A percentile compares a stretch with the other conserved stretches of the same genome.
Conservation (phyloP, 441 rosid genomes). For the Cnidoscolus chayamansa region DNA sequence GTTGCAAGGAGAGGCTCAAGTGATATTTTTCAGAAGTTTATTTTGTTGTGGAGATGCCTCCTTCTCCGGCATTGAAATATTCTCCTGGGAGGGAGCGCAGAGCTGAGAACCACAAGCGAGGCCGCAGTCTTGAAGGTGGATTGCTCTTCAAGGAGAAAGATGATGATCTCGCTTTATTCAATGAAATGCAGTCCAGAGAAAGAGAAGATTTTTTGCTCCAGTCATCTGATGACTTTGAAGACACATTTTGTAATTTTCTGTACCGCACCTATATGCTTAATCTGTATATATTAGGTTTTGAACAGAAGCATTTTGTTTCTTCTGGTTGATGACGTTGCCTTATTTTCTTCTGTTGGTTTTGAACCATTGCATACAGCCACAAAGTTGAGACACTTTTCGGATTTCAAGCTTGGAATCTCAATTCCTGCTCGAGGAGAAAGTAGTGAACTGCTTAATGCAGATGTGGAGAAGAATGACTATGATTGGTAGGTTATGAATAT, state of each 20-base stretch:
- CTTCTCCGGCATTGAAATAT: slow-evolving; percentile 79
- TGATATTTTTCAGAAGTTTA: slow-evolving; percentile 24
- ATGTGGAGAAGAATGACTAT: slow-evolving; percentile 93
- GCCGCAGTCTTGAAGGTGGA: slow-evolving; percentile 74
- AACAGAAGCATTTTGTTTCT: slow-evolving; percentile 14
- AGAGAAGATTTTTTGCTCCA: slow-evolving; percentile 79
- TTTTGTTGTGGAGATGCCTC: slow-evolving; percentile 62
- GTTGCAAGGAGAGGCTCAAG: slow-evolving; percentile 23
- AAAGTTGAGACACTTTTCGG: slow-evolving; percentile 79
- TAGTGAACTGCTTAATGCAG: slow-evolving; percentile 79
- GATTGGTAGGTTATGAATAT: slow-evolving; percentile 67
- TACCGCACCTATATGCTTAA: slow-evolving; percentile 19
- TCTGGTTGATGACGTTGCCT: slow-evolving; percentile 22
- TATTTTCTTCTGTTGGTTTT: slow-evolving; percentile 24
- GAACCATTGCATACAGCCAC: slow-evolving; percentile 50
- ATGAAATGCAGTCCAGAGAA: slow-evolving; percentile 85
- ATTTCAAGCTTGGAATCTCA: slow-evolving; percentile 61
- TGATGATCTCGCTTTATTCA: slow-evolving; percentile 88
- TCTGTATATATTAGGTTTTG: slow-evolving; percentile 12
- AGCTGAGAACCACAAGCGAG: slow-evolving; percentile 69
- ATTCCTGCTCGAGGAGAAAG: slow-evolving; percentile 84
- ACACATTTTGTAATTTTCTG: slow-evolving; percentile 70
- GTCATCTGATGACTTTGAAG: slow-evolving; percentile 75
- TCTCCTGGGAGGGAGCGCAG: slow-evolving; percentile 73
- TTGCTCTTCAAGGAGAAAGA: slow-evolving; percentile 63